These are phyloP conservation scores for Limnanthes douglasii DNA, from an alignment of 345 rosid species.

Conservation along the genomic window DNA sequence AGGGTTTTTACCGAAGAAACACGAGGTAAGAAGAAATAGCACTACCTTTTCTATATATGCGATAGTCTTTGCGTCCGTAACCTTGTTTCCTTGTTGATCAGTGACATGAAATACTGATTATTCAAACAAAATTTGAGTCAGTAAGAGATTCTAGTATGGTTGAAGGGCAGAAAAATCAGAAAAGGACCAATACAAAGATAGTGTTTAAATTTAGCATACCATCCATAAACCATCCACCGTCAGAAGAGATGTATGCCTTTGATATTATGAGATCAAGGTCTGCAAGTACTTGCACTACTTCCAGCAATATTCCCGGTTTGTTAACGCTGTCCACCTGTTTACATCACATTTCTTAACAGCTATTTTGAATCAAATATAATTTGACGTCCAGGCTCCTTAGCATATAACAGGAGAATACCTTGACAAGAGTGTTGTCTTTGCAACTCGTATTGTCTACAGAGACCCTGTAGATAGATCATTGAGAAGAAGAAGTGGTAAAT, in stretches of 20 bases:
- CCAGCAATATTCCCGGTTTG: conserved; percentile 87
- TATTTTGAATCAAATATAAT: not conserved
- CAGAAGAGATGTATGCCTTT: conserved; percentile 92
- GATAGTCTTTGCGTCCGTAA: conserved; percentile 57
- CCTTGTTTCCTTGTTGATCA: conserved; percentile 75
- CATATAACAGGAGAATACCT: conserved; percentile 27
- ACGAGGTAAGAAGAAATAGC: not conserved
- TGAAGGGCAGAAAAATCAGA: not conserved
- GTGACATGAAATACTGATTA: conserved; percentile 69
- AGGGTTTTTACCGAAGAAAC: too few species aligned
- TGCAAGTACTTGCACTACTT: conserved; percentile 81
- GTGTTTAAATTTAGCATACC: conserved; percentile 23
- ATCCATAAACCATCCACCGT: conserved; percentile 99
- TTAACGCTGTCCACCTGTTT: conserved; percentile 84
- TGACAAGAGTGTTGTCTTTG: conserved; percentile 53
- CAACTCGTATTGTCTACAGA: conserved; percentile 73
- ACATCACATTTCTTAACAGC: not conserved
- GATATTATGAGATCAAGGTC: conserved; percentile 84
- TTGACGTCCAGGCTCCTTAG: not conserved
- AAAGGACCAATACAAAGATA: not conserved
- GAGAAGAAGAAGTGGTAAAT: not conserved
- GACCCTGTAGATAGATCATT: conserved; percentile 35
- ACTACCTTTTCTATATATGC: conserved; percentile 81
- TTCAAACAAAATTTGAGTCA: conserved; percentile 6
- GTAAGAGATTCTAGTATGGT: not conserved